Evolutionary conservation across 768 basidiomycete genomes (phyloP).

Genomic region (Mycena vulgaris): DNA sequence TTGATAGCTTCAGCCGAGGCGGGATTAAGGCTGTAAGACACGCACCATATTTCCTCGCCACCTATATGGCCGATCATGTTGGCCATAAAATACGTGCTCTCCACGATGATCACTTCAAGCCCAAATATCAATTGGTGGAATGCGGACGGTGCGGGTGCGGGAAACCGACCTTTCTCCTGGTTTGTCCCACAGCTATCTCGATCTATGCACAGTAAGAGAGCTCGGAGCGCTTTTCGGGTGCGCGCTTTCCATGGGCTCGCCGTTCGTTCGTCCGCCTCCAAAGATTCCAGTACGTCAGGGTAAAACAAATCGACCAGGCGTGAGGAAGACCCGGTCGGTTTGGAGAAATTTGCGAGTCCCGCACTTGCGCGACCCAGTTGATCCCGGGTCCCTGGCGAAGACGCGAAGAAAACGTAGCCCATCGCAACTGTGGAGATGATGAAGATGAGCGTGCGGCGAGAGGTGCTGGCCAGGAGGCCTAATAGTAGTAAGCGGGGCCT

Average conservation of each 20-base stretch:
- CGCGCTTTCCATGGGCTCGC: neutral
- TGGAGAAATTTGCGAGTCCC: no score
- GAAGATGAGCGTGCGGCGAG: no score
- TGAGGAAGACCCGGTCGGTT: neutral
- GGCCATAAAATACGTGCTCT: conserved; percentile 5
- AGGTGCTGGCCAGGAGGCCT: no score
- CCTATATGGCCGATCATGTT: conserved; percentile 15
- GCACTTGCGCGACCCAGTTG: no score
- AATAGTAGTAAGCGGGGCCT: no score
- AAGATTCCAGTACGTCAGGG: neutral
- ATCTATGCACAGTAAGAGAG: no score
- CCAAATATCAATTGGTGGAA: neutral
- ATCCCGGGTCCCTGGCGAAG: no score
- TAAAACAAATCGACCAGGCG: neutral
- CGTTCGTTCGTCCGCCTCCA: neutral
- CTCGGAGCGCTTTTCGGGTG: conserved; percentile 1
- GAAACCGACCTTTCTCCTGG: conserved; percentile 12
- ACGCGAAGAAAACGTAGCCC: no score
- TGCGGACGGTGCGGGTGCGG: no score
- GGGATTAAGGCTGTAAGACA: no score
- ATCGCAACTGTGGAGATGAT: no score
- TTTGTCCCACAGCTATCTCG: neutral
- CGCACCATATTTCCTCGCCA: conserved; percentile 23
- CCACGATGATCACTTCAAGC: conserved; percentile 13
- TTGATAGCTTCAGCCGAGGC: neutral